Evolutionary conservation across 179 eudicot species (phyloP), one percentile per base, ranked within the genome.

Genomic region (Actinidia arguta): DNA sequence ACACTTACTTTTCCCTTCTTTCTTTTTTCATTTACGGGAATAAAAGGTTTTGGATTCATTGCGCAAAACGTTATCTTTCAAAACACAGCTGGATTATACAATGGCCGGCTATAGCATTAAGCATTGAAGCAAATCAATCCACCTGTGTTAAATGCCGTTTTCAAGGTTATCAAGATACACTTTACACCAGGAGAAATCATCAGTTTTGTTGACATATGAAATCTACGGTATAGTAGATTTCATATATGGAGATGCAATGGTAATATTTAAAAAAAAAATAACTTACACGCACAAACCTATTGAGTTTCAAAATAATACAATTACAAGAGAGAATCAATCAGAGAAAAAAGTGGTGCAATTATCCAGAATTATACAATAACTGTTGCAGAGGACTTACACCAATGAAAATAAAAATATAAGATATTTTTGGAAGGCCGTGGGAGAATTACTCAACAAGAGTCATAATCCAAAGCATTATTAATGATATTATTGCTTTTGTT

Each of bases 221-320:
- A 50, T 75, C 47, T 75, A 75, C 0, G 78, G 78, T 17, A 75
- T 24, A 3, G 25, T 75, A 52, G 64, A 75, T 75, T 54, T 75
- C 18, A 75, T 75, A 3, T 75, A 16, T 75, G 78, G 78, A 36
- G 46, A 55, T 22, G 44, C 64, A 54, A 4, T 48, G 27, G 66
- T 27, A 54, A 47, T 75, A 14, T 31, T 75, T 5, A 46, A 54
- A 52, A 75, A 75, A 18, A 52, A 25, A 14, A 27, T 52, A 1
- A 27, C 55, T 24, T 75, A 75, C 55, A 6, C 48, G 20, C 6
- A 22, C 46, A 36, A 55, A 18, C 78, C 66, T 44, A 63, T 54
- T 51, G 22, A 0, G 6, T 13, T 16, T 0, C 22, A 75, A 16
- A 9, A n/a, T 5, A 76, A 76, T 11, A 17, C 36, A 55, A 59